Evolutionary conservation across 306 rosid genomes (phyloP).

Genomic region (Gynostemma pentaphyllum): DNA sequence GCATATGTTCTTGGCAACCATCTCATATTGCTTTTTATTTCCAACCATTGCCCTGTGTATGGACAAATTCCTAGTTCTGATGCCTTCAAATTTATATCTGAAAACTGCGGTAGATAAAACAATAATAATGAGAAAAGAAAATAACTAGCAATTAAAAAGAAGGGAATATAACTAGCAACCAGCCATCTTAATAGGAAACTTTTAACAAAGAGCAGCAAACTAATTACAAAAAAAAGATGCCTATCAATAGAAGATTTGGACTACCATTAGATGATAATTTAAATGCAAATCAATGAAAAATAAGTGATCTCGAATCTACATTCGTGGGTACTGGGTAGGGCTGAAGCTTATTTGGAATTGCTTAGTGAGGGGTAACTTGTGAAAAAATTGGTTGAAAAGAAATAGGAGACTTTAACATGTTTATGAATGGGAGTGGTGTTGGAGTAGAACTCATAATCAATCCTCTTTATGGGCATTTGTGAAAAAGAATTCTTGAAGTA

Average conservation of each 20-base stretch:
- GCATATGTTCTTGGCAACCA: conserved; percentile 75
- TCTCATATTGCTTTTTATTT: conserved; percentile 39
- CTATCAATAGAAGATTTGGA: not conserved
- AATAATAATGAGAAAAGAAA: not conserved
- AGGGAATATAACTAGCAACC: not conserved
- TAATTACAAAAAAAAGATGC: not conserved
- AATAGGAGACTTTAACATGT: not conserved
- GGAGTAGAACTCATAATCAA: not conserved
- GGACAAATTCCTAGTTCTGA: conserved; percentile 46
- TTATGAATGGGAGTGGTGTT: not conserved
- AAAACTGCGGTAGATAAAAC: conserved; percentile 44
- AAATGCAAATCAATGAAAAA: not conserved
- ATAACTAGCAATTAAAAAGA: not conserved
- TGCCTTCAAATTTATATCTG: conserved; percentile 35
- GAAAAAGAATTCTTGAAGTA: not conserved
- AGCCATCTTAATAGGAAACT: not conserved
- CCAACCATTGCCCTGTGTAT: conserved; percentile 55
- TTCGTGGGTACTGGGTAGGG: not conserved
- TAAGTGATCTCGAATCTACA: not conserved
- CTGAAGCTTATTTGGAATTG: not conserved
- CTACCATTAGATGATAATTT: no score
- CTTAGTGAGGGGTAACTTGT: not conserved
- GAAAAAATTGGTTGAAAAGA: not conserved
- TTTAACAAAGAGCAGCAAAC: no score
- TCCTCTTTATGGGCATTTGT: not conserved